phyloP scores from a whole-genome alignment of 306 rosid genomes.

The Lathyrus tuberosus region DNA sequence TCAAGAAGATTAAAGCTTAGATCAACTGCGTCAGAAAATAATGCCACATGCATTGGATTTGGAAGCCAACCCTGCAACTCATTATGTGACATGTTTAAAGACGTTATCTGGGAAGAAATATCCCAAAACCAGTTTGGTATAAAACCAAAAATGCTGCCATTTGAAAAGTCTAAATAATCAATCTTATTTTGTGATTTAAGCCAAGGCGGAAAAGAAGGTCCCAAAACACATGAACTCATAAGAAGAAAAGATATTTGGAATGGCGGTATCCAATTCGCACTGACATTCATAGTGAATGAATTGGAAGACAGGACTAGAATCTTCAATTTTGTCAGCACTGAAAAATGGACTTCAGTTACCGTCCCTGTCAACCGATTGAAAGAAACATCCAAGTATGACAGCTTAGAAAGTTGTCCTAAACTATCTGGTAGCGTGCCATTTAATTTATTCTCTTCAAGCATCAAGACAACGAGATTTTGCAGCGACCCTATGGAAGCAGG shows the following conservation, averaged over 20 bases:
- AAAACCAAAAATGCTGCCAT: slow-evolving; percentile 6
- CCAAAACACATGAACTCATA: not conserved
- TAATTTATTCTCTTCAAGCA: slow-evolving; percentile 1
- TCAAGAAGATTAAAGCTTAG: slow-evolving; percentile 11
- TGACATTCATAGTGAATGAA: not conserved
- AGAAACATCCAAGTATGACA: not conserved
- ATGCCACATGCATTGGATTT: not conserved
- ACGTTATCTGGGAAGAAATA: not conserved
- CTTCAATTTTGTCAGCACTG: not conserved
- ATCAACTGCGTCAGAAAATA: not conserved
- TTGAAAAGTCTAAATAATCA: not conserved
- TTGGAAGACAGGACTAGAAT: not conserved
- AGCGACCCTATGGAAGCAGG: not conserved
- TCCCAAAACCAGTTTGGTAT: slow-evolving; percentile 16
- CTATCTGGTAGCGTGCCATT: slow-evolving; percentile 4
- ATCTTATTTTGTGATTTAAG: slow-evolving; percentile 6
- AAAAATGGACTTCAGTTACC: slow-evolving; percentile 1
- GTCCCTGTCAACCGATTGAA: not conserved
- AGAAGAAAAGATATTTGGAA: not conserved
- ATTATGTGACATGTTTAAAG: slow-evolving; percentile 6
- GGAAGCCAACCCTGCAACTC: slow-evolving; percentile 6
- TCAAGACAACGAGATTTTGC: not conserved
- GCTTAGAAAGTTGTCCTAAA: slow-evolving; percentile 8
- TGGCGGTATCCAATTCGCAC: not conserved
- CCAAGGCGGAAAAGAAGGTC: slow-evolving; percentile 1